Evolutionary conservation across 2,329 filamentous ascomycete genomes (phyloP), one percentile per base, ranked within the genome.

Genomic region (Neonectria faginata): DNA sequence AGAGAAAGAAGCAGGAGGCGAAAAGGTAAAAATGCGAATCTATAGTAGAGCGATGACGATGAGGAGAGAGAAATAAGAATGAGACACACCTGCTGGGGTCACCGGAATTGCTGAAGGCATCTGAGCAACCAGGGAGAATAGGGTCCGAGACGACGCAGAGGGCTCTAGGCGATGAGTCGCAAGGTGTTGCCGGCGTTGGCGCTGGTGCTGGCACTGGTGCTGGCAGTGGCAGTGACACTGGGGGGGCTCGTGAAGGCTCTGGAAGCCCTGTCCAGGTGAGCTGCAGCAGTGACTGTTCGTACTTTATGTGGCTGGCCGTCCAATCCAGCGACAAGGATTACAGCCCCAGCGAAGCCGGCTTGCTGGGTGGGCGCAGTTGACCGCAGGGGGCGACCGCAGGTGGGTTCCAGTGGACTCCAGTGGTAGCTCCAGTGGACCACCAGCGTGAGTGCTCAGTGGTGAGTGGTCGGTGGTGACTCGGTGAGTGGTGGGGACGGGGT

Each of bases 31-130:
- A 50, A 33, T 20, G 12, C 3, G 10, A 50, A 33, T 56, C 45
- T 60, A 57, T 55, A 57, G 44, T 20, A 33, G 59, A 55, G 42
- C 58, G 57, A 55, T 57, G 45, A 45, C 50, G 51, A 61, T 57
- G 41, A 69, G 33, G 47, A 55, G 51, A 42, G 52, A 53, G 48
- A 60, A 60, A 58, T 48, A 60, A 60, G 53, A 57, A 54, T 25
- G 41, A 65, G 51, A 74, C 73, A 67, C 61, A 74, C 73, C 73
- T 66, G 67, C 70, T 70, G 70, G 71, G 70, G 68, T 65, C 60
- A 73, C 70, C 52, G 71, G 69, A 67, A 74, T 70, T 68, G 70
- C 73, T 70, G 73, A 74, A 74, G 73, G 73, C 73, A 74, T 74
- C 70, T 70, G 71, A 62, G 67, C 45, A 66, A 57, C 59, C 61